Evolutionary conservation across 2,329 filamentous ascomycete genomes (phyloP).

Genomic region (Tolypocladium guangdongense): DNA sequence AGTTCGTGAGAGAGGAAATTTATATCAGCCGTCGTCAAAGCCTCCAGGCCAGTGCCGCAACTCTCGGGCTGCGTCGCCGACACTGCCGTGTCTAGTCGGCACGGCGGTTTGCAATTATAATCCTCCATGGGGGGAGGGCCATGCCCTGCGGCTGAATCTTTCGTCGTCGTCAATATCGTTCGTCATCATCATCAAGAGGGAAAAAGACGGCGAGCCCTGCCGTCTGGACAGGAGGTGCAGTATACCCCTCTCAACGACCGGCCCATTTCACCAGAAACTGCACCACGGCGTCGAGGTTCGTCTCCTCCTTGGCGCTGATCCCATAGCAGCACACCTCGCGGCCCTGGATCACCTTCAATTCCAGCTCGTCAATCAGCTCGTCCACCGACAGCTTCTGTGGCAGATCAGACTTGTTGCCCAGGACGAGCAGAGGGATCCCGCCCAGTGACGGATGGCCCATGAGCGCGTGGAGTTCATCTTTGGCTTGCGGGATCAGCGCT

Average conservation of each 20-base stretch:
- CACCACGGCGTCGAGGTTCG: conserved; percentile 91
- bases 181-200: conserved; percentile 5
- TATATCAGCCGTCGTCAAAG: conserved; percentile 16
- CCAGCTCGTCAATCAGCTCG: conserved; percentile 85
- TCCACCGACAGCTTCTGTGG: conserved; percentile 86
- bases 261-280: conserved; percentile 93
- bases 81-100: background rate
- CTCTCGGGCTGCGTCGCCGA: background rate
- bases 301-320: conserved; percentile 97
- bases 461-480: conserved; percentile 83
- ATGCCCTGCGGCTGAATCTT: conserved; percentile 1
- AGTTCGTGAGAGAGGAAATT: conserved; percentile 24
- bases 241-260: conserved; percentile 46
- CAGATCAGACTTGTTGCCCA: conserved; percentile 96
- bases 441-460: conserved; percentile 75
- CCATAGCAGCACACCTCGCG: conserved; percentile 98
- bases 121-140: background rate
- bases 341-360: conserved; percentile 78
- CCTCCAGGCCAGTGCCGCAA: background rate
- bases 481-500: conserved; percentile 69
- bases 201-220: background rate
- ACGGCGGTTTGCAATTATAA: background rate
- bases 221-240: background rate
- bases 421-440: conserved; percentile 83
- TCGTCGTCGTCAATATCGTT: conserved; percentile 3